Evolutionary conservation across 2,329 filamentous ascomycete genomes (phyloP).

Genomic region (Thielaviopsis populi): DNA sequence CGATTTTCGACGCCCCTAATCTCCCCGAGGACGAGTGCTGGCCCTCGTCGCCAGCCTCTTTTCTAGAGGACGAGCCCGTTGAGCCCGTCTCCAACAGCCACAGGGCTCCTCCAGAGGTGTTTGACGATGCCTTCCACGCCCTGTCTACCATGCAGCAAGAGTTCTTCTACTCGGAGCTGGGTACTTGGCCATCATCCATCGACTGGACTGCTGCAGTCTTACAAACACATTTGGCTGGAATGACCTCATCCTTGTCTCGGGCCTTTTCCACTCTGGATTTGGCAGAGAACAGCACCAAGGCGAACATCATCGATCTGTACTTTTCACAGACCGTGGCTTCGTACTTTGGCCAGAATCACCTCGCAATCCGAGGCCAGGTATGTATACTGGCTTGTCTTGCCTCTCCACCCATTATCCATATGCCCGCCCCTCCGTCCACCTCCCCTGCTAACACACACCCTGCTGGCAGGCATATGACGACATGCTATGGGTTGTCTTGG

Average conservation of each 20-base stretch:
- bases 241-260: constrained; percentile 54
- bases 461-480: constrained; percentile 65
- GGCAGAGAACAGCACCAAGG: constrained; percentile 37
- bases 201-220: constrained; percentile 89
- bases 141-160: constrained; percentile 60
- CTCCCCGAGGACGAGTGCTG: constrained; percentile 14
- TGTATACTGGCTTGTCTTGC: neutral
- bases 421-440: neutral
- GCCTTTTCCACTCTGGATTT: constrained; percentile 31
- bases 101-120: constrained; percentile 21
- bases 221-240: constrained; percentile 62
- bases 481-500: constrained; percentile 87
- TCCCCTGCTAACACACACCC: constrained; percentile 10
- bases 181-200: constrained; percentile 72
- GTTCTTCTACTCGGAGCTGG: constrained; percentile 64
- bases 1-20: constrained; percentile 16
- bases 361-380: constrained; percentile 50
- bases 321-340: constrained; percentile 63
- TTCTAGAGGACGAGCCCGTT: constrained; percentile 12
- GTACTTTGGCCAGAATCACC: constrained; percentile 75
- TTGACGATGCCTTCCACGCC: constrained; percentile 43
- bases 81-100: neutral
- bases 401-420: too few relatives aligned
- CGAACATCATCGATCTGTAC: constrained; percentile 71
- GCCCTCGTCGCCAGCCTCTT: constrained; percentile 11